Percentiles rank a stretch among this genome's conserved stretches.
phyloP scores from a whole-genome alignment of 805 yeast species.

The Saturnispora besseyi region DNA sequence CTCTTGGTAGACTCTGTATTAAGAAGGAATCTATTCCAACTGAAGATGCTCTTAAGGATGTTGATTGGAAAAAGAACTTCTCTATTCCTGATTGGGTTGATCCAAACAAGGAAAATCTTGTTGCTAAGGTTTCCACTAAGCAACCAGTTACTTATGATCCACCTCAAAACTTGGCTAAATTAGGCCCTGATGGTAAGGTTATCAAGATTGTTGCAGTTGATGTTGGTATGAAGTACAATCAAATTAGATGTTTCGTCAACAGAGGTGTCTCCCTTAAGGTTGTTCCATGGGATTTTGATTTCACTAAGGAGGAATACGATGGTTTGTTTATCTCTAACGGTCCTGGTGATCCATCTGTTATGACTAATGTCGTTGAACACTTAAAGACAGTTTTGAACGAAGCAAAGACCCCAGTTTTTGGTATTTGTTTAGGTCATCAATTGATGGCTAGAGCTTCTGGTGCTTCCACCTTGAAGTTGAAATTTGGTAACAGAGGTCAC shows the following conservation, averaged over 20 bases:
- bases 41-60: constrained; percentile 11
- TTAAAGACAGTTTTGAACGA: constrained; percentile 49
- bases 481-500: constrained; percentile 99
- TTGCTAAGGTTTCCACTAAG: constrained; percentile 77
- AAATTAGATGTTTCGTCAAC: constrained; percentile 90
- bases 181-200: constrained; percentile 65
- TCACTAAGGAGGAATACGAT: constrained; percentile 72
- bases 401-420: constrained; percentile 83
- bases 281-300: constrained; percentile 93
- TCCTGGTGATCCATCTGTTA: constrained; percentile 97
- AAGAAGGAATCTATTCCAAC: constrained; percentile 31
- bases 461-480: constrained; percentile 83
- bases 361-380: constrained; percentile 57
- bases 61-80: constrained; percentile 51
- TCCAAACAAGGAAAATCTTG: constrained; percentile 87
- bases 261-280: constrained; percentile 95
- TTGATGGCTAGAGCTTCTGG: constrained; percentile 92
- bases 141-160: constrained; percentile 75
- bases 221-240: constrained; percentile 97
- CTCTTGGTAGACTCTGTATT: constrained; percentile 78
- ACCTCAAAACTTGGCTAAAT: constrained; percentile 38
- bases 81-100: constrained; percentile 83
- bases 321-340: constrained; percentile 97
- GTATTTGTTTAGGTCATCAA: constrained; percentile 98
- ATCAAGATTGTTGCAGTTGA: constrained; percentile 85